These are phyloP conservation scores for Ploettnerulaceae sp. DNA, from an alignment of 2,329 filamentous ascomycete species.

Conservation along the genomic window DNA sequence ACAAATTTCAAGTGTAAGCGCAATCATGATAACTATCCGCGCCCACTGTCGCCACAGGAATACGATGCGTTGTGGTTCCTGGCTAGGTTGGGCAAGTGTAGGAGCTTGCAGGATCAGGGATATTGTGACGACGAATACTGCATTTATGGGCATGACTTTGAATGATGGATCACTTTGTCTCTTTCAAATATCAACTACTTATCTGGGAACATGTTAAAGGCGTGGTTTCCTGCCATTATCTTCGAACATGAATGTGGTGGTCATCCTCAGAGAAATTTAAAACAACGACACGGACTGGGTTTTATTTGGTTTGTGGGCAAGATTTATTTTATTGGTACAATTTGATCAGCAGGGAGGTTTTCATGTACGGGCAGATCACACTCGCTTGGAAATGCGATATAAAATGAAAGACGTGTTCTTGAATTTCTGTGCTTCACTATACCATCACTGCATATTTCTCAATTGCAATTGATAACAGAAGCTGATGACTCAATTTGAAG, in stretches of 20 bases:
- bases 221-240: neutral
- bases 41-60: conserved; percentile 10
- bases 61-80: conserved; percentile 14
- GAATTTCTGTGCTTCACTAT: neutral
- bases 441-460: neutral
- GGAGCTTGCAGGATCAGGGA: neutral
- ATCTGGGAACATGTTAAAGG: no score
- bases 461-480: neutral
- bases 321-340: no score
- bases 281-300: no score
- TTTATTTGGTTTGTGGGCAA: no score
- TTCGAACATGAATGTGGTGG: no score
- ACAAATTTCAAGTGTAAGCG: conserved; percentile 5
- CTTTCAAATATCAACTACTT: neutral
- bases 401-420: no score
- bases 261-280: no score
- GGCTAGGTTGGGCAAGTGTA: conserved; percentile 6
- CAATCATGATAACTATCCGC: conserved; percentile 8
- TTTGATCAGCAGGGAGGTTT: no score
- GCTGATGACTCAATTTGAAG: neutral
- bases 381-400: no score
- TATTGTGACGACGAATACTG: conserved; percentile 14
- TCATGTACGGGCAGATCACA: no score
- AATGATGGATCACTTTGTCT: neutral
- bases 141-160: conserved; percentile 11